These are phyloP conservation scores for Microsporum ferrugineum DNA, from an alignment of 2,329 filamentous ascomycete genomes.

Conservation along the genomic window DNA sequence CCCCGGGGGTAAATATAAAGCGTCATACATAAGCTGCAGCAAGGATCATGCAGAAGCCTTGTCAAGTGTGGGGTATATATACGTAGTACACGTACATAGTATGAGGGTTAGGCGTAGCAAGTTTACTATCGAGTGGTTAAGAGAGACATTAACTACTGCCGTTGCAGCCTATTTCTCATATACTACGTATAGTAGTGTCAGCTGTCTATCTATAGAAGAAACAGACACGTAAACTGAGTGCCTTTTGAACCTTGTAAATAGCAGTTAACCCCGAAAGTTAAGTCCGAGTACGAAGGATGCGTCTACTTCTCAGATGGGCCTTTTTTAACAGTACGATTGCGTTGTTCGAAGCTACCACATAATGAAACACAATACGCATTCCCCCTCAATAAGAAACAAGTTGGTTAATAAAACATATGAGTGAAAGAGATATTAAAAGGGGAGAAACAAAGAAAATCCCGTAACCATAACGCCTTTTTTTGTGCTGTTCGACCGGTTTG, in stretches of 20 bases:
- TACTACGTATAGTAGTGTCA: too few species aligned
- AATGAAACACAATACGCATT: not conserved
- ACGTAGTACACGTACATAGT: too few species aligned
- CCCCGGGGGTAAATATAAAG: not conserved
- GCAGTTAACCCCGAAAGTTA: not conserved
- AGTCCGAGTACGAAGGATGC: not conserved
- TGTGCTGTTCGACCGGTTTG: not conserved
- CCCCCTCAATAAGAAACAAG: not conserved
- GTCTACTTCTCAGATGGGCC: not conserved
- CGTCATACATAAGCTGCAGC: not conserved
- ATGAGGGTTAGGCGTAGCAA: too few species aligned
- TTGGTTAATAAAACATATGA: not conserved
- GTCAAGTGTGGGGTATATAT: not conserved
- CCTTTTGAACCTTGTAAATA: not conserved
- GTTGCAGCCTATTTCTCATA: too few species aligned
- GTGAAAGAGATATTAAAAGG: not conserved
- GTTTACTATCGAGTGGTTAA: too few species aligned
- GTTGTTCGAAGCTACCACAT: not conserved
- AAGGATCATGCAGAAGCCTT: not conserved
- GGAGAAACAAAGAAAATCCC: not conserved
- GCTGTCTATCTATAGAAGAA: not conserved
- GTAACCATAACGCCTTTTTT: slow-evolving; percentile 1
- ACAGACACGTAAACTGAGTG: not conserved
- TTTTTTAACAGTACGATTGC: not conserved
- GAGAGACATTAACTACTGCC: too few species aligned